These are phyloP conservation scores for Solanum pennellii DNA, from an alignment of 257 asterid species.

Conservation along the genomic window DNA sequence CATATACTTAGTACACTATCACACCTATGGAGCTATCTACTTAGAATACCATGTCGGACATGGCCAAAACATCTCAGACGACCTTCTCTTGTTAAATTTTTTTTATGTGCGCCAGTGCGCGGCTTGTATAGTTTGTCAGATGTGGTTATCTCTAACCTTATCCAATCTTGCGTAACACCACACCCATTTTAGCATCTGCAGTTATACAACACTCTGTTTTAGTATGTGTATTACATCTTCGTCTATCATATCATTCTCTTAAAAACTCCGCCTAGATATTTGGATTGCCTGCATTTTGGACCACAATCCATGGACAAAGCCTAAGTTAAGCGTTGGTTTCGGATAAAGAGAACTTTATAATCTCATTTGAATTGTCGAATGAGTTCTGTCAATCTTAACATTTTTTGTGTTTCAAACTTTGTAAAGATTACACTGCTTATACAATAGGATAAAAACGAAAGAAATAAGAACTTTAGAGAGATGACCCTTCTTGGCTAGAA, in stretches of 20 bases:
- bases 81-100: neutral
- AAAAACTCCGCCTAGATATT: neutral
- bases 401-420: neutral
- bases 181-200: neutral
- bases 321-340: neutral
- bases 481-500: neutral
- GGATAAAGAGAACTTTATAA: neutral
- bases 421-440: neutral
- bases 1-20: neutral
- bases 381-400: neutral
- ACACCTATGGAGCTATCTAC: neutral
- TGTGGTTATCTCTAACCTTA: neutral
- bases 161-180: neutral
- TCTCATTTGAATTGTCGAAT: neutral
- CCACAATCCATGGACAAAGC: neutral
- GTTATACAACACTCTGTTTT: neutral
- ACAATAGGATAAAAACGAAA: neutral
- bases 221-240: neutral
- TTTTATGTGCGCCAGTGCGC: neutral
- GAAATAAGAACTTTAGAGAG: neutral
- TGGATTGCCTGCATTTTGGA: neutral
- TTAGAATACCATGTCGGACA: neutral
- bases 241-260: neutral
- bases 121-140: neutral
- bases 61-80: neutral